Base-by-base conservation (phyloP, 2,329 filamentous ascomycete genomes). In the Blastomyces gilchristii region DNA sequence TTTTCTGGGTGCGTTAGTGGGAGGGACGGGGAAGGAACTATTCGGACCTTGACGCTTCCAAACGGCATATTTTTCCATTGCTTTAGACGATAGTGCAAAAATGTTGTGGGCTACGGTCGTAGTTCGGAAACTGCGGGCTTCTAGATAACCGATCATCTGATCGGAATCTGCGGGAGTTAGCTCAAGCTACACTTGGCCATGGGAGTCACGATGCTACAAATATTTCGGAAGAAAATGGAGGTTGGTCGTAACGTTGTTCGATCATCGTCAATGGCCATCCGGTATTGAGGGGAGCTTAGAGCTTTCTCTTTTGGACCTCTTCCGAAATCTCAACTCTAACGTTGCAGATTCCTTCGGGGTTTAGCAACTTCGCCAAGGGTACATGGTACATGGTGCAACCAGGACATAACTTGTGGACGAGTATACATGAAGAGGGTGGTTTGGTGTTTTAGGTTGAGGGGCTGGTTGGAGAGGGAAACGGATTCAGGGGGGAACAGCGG, bases 1-100 rank as follows among this genome's bases (percentile, higher is more conserved):
- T 63, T 76, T 70, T 52, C 61, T 77, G 16, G 70, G 69, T 22
- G 73, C 73, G 2, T 53, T 77, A 54, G 67, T 73, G 11, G 66
- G 67, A 37, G 75, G 75, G 14, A 70, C 68, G 58, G 75, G 75
- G 52, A 63, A 56, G 3, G 73, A 64, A 47, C 43, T 65, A 39
- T 65, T 65, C 52, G 47, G 25, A 11, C 53, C 54, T 41, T 62
- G 53, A 61, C 16, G 9, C 14, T 14, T 16, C n/a, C 4, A 14
- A 25, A 2, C 9, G 7, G n/a, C 52, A n/a, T 16, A 25, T 7
- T 22, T 56, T 56, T 56, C 28, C 2, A 3, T 18, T 34, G 0
- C 28, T n/a, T 39, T 43, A 43, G 12, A 12, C 16, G 28, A 22
- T 18, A 3, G 11, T 28, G 25, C 28, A 53, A 11, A 53, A 14